A percentile compares a stretch with the other conserved stretches of the same genome.
Evolutionary conservation across 805 yeast genomes (phyloP).

Genomic region (Jamesozyma spencerorum): DNA sequence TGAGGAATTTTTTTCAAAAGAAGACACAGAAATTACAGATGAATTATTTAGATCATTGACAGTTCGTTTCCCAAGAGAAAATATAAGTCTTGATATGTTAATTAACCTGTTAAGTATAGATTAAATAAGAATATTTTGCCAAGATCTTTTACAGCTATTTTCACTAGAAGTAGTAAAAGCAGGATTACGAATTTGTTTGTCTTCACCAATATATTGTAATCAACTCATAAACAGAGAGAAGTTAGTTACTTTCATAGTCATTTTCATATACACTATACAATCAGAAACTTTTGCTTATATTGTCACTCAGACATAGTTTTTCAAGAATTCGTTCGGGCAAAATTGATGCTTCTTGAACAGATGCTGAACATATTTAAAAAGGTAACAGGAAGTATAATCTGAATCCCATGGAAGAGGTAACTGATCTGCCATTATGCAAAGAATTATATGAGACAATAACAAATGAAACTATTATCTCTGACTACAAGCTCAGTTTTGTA

Average conservation of each 20-base stretch:
- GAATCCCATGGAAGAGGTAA: no score
- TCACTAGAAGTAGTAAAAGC: neutral
- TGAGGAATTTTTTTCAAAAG: slow-evolving; percentile 4
- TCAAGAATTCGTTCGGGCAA: no score
- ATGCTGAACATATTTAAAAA: no score
- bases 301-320: no score
- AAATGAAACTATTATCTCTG: neutral
- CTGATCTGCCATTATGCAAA: slow-evolving; percentile 8
- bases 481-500: slow-evolving; percentile 13
- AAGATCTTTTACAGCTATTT: no score
- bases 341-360: no score
- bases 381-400: no score
- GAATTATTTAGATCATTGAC: slow-evolving; percentile 6
- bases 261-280: no score
- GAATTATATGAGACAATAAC: slow-evolving; percentile 13
- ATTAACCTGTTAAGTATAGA: slow-evolving; percentile 4
- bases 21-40: slow-evolving; percentile 6
- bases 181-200: neutral
- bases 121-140: neutral
- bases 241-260: no score
- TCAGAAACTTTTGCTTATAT: no score
- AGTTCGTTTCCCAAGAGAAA: slow-evolving; percentile 6
- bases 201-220: neutral
- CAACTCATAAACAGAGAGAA: no score
- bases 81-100: slow-evolving; percentile 1